Evolutionary conservation across 805 yeast genomes (phyloP).

Genomic region (Pichia rugopelliculosa): DNA sequence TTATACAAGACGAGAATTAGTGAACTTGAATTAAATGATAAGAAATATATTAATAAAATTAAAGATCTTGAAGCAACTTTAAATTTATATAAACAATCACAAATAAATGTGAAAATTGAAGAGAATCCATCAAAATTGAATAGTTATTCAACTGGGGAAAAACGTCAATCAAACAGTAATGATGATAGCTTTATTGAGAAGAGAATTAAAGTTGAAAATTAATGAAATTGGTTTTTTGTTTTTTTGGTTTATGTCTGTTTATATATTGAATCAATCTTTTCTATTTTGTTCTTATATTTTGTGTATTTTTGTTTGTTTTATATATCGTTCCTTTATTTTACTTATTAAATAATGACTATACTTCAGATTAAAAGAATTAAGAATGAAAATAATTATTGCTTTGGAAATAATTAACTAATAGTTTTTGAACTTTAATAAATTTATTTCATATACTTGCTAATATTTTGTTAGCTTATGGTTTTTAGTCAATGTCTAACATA

Average conservation of each 20-base stretch:
- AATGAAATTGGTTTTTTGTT: neutral
- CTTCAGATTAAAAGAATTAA: neutral
- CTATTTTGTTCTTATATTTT: no score
- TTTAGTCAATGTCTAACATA: no score
- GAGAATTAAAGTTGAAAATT: constrained; percentile 6
- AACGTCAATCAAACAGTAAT: neutral
- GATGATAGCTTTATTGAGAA: neutral
- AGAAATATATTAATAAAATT: neutral
- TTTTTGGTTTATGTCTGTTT: neutral
- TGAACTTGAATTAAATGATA: constrained; percentile 70
- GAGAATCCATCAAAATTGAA: neutral
- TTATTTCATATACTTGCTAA: no score
- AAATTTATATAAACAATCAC: neutral
- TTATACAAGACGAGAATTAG: constrained; percentile 73
- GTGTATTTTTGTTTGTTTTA: neutral
- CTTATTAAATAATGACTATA: neutral
- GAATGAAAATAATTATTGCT: no score
- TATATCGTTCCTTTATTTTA: neutral
- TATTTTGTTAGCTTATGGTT: no score
- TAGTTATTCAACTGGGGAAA: neutral
- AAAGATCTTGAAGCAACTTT: constrained; percentile 2
- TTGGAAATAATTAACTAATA: no score
- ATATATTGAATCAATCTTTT: no score
- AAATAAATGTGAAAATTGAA: neutral
- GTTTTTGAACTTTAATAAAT: no score